Evolutionary conservation across 306 rosid genomes (phyloP).

Genomic region (Clitoria ternatea): DNA sequence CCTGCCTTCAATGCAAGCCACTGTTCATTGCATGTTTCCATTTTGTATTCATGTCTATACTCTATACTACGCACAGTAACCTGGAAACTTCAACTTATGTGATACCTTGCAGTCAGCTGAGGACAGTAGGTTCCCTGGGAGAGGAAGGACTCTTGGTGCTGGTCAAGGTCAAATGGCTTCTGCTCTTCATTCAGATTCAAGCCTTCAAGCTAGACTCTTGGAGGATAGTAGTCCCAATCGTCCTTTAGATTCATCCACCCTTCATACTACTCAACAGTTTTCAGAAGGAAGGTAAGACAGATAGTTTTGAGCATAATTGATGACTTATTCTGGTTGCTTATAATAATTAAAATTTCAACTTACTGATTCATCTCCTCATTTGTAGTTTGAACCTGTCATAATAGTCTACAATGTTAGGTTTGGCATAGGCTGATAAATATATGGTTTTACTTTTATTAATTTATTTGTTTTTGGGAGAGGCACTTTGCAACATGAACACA

Average conservation of each 20-base stretch:
- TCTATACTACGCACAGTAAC: background rate
- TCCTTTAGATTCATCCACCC: slow-evolving; percentile 37
- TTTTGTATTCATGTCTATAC: background rate
- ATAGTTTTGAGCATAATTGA: slow-evolving; percentile 23
- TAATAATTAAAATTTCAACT: slow-evolving; percentile 9
- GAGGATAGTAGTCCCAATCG: slow-evolving; percentile 47
- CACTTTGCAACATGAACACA: slow-evolving; percentile 2
- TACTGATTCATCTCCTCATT: background rate
- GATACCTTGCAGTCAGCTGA: slow-evolving; percentile 44
- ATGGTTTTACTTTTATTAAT: background rate
- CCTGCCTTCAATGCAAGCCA: slow-evolving; percentile 11
- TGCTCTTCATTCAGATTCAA: slow-evolving; percentile 56
- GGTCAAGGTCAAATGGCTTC: slow-evolving; percentile 50
- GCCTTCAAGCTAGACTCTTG: slow-evolving; percentile 83
- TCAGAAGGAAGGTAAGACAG: slow-evolving; percentile 66
- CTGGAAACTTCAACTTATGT: background rate
- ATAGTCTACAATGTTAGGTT: slow-evolving; percentile 2
- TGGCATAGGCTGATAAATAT: background rate
- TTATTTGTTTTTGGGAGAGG: too few species aligned
- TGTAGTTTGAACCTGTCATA: slow-evolving; percentile 8
- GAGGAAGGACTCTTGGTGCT: slow-evolving; percentile 72
- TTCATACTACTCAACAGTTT: slow-evolving; percentile 42
- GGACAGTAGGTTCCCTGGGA: slow-evolving; percentile 81
- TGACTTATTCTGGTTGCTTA: slow-evolving; percentile 4
- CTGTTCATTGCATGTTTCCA: slow-evolving; percentile 13